Base-by-base conservation (phyloP, 495 filamentous ascomycete genomes). In the Xylaria scruposa region DNA sequence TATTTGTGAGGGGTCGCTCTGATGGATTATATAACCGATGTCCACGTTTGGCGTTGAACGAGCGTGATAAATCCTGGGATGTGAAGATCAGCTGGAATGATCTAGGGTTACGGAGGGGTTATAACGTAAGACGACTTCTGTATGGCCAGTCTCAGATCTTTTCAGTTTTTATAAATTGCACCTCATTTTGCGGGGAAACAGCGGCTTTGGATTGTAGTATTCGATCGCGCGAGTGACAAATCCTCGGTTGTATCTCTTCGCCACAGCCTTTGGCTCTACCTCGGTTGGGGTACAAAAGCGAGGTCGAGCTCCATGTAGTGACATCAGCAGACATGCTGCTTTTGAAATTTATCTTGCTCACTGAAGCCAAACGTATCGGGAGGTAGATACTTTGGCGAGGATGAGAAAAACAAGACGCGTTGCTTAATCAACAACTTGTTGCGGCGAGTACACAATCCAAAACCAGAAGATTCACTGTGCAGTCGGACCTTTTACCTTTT, bases 401-500 rank as follows among this genome's bases (percentile, higher is more conserved):
- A 17, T 15, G 62, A 59, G 61, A 46, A 42, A 42, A 47, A 47
- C 68, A 72, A 70, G 72, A 70, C 73, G 72, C 68, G 73, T 73
- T 64, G 70, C 65, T 67, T 47, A 13, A 65, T 68, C 68, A 73
- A 72, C 53, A 40, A 21, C 78, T 74, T 51, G 68, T 66, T 72
- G 64, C 58, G 59, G 59, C 59, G 73, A 54, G 72, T 70, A 70
- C 71, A 74, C 70, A 62, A 71, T 71, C 72, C 53, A 67, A 75
- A 80, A 83, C 75, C 80, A 80, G 79, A 80, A 81, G 63, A 70
- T 78, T 79, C 81, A 77, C 77, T 75, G 74, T 75, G 81, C 81
- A 83, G 84, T 90, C 86, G 73, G 86, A 86, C 87, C 88, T 90
- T 90, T 90, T 90, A 90, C 88, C 88, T 86, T 74, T 78, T n/a